Percentiles rank a stretch among this genome's conserved stretches.
These are phyloP conservation scores for Mortierella sp. DNA, from an alignment of 371 early-diverging fungal genomes.

Conservation along the genomic window DNA sequence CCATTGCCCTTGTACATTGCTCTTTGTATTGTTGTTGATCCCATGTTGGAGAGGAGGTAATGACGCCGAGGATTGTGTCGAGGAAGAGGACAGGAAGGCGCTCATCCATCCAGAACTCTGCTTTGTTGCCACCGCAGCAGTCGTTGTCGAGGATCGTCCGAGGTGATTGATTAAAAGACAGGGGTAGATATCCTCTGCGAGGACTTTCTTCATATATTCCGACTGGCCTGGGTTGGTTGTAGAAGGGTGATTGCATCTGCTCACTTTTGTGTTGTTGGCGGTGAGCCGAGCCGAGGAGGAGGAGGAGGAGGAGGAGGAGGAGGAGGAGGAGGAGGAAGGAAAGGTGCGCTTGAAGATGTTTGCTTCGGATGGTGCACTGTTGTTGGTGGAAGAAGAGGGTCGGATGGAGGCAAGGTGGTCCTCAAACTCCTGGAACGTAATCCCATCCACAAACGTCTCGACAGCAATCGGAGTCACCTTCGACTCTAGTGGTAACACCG, in stretches of 20 bases:
- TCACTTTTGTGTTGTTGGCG: not conserved
- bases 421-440: slow-evolving; percentile 44
- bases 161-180: slow-evolving; percentile 66
- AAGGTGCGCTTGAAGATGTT: not conserved
- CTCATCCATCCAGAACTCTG: slow-evolving; percentile 34
- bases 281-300: not conserved
- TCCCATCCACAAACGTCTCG: slow-evolving; percentile 30
- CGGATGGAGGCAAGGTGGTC: slow-evolving; percentile 30
- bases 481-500: not conserved
- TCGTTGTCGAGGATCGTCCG: not conserved
- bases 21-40: not conserved
- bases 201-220: slow-evolving; percentile 85
- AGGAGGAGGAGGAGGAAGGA: not conserved
- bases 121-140: not conserved
- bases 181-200: slow-evolving; percentile 90
- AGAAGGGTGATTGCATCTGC: not conserved
- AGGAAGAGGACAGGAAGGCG: slow-evolving; percentile 9
- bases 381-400: not conserved
- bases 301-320: not conserved
- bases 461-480: not conserved
- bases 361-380: not conserved
- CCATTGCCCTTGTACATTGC: slow-evolving; percentile 17
- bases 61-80: not conserved
- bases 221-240: slow-evolving; percentile 71
- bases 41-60: not conserved